Evolutionary conservation across 108 stramenopile species (phyloP), one percentile per base, ranked within the genome.

Genomic region (Skeletonema grethae): DNA sequence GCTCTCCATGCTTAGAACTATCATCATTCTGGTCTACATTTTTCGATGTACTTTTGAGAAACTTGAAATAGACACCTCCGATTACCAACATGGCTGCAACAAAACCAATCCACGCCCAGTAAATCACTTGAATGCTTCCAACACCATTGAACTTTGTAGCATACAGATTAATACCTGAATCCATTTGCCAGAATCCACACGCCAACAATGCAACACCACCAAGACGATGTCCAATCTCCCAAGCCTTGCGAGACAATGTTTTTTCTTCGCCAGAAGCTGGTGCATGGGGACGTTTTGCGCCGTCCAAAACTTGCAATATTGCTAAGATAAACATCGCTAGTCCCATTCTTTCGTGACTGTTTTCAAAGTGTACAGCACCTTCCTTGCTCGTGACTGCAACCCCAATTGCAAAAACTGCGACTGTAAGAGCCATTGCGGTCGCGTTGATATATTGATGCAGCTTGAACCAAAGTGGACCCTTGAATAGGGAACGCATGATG

Each of bases 311-410:
- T 76, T 87, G 86, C 8, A 79, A 22, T 43, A 67, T 22, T n/a
- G 55, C 81, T 46, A 87, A 15, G 32, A 87, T 65, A 36, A 87
- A 84, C 2, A 87, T 58, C 1, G 80, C 41, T 72, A 87, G 64
- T 0, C 86, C 86, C 16, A 84, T 61, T 8, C 30, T 20, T 24
- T 63, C 63, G 57, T 87, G 86, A n/a, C 64, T 62, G 29, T 71
- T 46, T 38, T 29, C 16, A 61, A 82, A 87, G 65, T 85, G 84
- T 12, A 58, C 11, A 7, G 64, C 12, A 24, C 35, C 38, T 31
- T 76, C 79, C 24, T 78, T 46, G 50, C 70, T 74, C 1, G 84
- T 73, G 30, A 78, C 78, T 58, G 65, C 57, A 34, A 87, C 83
- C 11, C 73, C 86, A 25, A 84, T 53, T 4, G 45, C 46, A 73